Evolutionary conservation across 306 rosid genomes (phyloP).

Genomic region (Dryas drummondii): DNA sequence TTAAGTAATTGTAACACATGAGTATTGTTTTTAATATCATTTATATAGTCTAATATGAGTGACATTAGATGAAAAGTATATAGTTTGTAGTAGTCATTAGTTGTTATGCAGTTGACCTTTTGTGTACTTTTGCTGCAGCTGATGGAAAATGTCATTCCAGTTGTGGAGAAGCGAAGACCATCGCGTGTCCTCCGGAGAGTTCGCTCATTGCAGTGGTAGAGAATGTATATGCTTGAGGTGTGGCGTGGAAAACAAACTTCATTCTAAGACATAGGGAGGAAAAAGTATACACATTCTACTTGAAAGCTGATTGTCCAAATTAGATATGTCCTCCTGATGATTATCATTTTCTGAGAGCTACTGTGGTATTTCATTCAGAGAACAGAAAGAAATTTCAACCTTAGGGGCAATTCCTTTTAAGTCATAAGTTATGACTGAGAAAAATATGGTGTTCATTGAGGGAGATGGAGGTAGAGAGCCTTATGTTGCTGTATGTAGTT

Average conservation of each 20-base stretch:
- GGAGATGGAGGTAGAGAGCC: slow-evolving; percentile 32
- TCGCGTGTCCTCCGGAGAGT: slow-evolving; percentile 63
- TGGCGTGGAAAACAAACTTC: slow-evolving; percentile 11
- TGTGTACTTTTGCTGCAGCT: slow-evolving; percentile 52
- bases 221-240: slow-evolving; percentile 28
- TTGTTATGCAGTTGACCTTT: neutral
- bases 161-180: slow-evolving; percentile 68
- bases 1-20: neutral
- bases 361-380: slow-evolving; percentile 13
- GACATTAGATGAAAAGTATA: neutral
- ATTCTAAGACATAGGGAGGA: slow-evolving; percentile 3
- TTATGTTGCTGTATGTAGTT: slow-evolving; percentile 34
- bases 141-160: slow-evolving; percentile 74
- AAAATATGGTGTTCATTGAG: slow-evolving; percentile 21
- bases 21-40: neutral
- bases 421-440: neutral
- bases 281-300: neutral
- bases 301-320: slow-evolving; percentile 10
- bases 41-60: neutral
- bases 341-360: slow-evolving; percentile 23
- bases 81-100: too few species aligned
- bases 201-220: slow-evolving; percentile 71
- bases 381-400: slow-evolving; percentile 32
- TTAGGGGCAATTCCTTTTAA: slow-evolving; percentile 31
- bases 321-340: slow-evolving; percentile 15